Base-by-base conservation (phyloP, 768 basidiomycete species). In the Mycena galopus region DNA sequence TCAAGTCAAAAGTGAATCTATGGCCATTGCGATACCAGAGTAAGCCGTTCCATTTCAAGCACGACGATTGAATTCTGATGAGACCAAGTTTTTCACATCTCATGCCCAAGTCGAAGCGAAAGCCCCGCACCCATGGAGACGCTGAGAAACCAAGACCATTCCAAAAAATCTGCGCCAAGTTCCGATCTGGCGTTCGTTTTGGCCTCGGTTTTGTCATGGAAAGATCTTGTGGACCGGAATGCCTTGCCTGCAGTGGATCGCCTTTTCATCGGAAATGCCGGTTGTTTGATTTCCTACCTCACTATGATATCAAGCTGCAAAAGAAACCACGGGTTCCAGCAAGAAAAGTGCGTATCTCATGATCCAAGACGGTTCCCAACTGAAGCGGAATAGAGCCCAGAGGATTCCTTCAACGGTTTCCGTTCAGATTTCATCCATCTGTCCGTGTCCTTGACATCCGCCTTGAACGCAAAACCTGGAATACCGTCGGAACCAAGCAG, bases 361-460 rank as follows among this genome's bases (percentile, higher is more conserved):
- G n/a, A 57, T 9, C 25, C 23, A 33, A 11, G 17, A 17, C 29
- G 44, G 32, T 44, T 30, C 23, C 23, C 32, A 29, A 35, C 62
- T 76, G 32, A 77, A 71, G 39, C 35, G 27, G 23, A 55, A 29
- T 73, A 89, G 88, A 86, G 83, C 58, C 69, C 75, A 25, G 82
- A 86, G 30, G 97, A 98, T 81, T 96, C 96, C 0, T 97, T 90
- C 81, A 89, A 89, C 69, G 94, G 90, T 10, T 98, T 98, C 81
- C 92, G 97, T 39, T 97, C 96, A 7, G 93, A 98, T 81, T 97
- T 95, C 79, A 92, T 98, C 57, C 97, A 99, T 80, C 88, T 97
- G 65, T 96, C 96, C 0, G 87, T 96, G 47, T 98, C 97, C 2
- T 83, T 98, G 75, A 88, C 89, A 29, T 93, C 94, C 2, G 92